phyloP scores from a whole-genome alignment of 345 rosid species.

The Sapria himalayana region DNA sequence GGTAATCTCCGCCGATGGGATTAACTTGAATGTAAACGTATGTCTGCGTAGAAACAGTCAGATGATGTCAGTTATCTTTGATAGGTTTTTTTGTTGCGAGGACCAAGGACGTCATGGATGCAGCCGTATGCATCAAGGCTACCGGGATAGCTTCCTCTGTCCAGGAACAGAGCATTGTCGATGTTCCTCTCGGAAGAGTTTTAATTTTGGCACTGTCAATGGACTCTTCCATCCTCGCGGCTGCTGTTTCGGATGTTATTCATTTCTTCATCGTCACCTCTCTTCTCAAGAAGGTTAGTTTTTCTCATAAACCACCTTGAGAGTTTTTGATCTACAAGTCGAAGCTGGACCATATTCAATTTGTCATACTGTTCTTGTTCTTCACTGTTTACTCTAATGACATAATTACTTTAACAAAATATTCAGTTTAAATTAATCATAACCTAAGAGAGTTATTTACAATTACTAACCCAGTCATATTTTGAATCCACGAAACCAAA shows the following conservation, averaged over 20 bases:
- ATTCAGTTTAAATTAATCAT: too few species aligned
- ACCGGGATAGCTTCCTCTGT: slow-evolving; percentile 18
- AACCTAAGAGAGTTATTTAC: too few species aligned
- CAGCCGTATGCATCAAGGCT: slow-evolving; percentile 27
- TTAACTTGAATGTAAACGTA: too few species aligned
- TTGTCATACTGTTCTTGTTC: too few species aligned
- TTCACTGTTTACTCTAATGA: too few species aligned
- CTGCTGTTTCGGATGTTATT: slow-evolving; percentile 24
- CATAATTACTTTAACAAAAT: too few species aligned
- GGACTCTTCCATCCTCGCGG: slow-evolving; percentile 51
- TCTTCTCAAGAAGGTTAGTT: slow-evolving; percentile 36
- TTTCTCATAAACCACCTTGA: too few species aligned
- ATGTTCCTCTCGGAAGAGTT: slow-evolving; percentile 35
- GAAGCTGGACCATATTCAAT: too few species aligned
- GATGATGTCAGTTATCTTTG: background rate
- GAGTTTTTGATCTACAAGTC: too few species aligned
- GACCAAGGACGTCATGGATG: slow-evolving; percentile 49
- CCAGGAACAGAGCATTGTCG: slow-evolving; percentile 35
- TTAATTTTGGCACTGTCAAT: slow-evolving; percentile 38
- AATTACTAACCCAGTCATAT: too few species aligned
- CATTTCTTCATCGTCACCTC: slow-evolving; percentile 39
- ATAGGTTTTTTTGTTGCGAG: slow-evolving; percentile 71
- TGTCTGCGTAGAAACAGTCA: too few species aligned
- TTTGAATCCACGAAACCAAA: too few species aligned
- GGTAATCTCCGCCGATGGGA: slow-evolving; percentile 24